phyloP scores from a whole-genome alignment of 345 rosid species.

The Euphorbia lathyris region DNA sequence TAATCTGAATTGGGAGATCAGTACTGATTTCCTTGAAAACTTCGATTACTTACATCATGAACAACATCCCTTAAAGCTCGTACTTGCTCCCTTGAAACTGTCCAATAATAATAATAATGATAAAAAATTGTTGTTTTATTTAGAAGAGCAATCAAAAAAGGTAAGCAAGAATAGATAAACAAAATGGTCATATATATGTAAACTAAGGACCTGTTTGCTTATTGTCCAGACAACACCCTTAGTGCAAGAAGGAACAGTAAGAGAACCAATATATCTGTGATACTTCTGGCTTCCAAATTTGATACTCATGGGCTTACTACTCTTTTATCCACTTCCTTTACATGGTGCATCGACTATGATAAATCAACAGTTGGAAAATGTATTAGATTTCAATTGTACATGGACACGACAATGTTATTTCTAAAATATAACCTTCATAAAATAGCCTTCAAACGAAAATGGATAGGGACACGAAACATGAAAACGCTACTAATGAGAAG shows the following conservation, averaged over 20 bases:
- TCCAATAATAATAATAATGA: slow-evolving; percentile 43
- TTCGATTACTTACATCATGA: slow-evolving; percentile 50
- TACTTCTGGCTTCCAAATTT: slow-evolving; percentile 53
- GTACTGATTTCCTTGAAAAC: too few relatives aligned
- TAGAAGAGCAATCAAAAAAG: too few relatives aligned
- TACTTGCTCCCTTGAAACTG: slow-evolving; percentile 63
- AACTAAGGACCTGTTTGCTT: slow-evolving; percentile 40
- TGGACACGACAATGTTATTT: too few relatives aligned
- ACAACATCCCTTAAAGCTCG: slow-evolving; percentile 43
- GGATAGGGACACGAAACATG: too few relatives aligned
- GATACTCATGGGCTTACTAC: slow-evolving; percentile 47
- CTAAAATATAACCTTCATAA: too few relatives aligned
- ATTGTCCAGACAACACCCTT: slow-evolving; percentile 70
- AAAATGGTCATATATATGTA: too few relatives aligned
- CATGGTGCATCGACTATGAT: background rate
- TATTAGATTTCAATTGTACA: background rate
- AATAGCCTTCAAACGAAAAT: too few relatives aligned
- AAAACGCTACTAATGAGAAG: too few relatives aligned
- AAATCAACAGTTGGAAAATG: background rate
- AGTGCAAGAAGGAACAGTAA: slow-evolving; percentile 79
- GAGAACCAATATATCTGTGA: slow-evolving; percentile 76
- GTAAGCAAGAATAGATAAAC: too few relatives aligned
- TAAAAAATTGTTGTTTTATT: background rate
- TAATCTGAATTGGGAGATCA: too few relatives aligned
- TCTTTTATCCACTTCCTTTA: slow-evolving; percentile 15